These are phyloP conservation scores for Arthrobotrys entomopaga DNA, from an alignment of 2,329 filamentous ascomycete genomes.

Conservation along the genomic window DNA sequence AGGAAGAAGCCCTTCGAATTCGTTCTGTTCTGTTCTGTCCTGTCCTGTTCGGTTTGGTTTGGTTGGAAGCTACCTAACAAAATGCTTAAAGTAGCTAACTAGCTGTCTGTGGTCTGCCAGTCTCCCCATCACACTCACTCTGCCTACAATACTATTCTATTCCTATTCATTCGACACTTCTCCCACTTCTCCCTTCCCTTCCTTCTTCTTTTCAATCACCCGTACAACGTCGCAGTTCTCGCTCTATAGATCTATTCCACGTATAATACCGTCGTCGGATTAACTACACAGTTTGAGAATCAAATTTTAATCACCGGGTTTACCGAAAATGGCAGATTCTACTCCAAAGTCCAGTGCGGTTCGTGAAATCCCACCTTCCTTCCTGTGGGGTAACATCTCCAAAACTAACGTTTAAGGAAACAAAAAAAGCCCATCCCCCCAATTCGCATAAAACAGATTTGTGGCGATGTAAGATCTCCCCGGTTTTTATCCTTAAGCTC, in stretches of 20 bases:
- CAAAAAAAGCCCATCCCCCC: constrained; percentile 73
- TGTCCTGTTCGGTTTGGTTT: neutral
- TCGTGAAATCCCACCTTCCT: constrained; percentile 2
- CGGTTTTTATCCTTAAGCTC: neutral
- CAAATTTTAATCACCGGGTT: neutral
- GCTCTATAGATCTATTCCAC: neutral
- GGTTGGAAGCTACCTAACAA: neutral
- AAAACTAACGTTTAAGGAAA: constrained; percentile 1
- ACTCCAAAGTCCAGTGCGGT: constrained; percentile 39
- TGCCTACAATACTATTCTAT: no score
- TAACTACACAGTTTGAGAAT: neutral
- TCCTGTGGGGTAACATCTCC: constrained; percentile 33
- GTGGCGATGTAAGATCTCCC: constrained; percentile 74
- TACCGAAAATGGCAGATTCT: constrained; percentile 39
- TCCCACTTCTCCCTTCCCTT: constrained; percentile 2
- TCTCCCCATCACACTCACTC: neutral
- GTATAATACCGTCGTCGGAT: neutral
- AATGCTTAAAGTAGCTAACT: no score
- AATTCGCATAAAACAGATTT: constrained; percentile 83
- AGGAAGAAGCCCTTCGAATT: neutral
- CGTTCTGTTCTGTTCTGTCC: no score
- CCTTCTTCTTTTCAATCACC: neutral
- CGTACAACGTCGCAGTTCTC: neutral
- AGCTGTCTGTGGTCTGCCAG: neutral
- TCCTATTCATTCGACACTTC: neutral